These are phyloP conservation scores for Pichia sp. DNA, from an alignment of 1,139 yeast species.

Conservation along the genomic window DNA sequence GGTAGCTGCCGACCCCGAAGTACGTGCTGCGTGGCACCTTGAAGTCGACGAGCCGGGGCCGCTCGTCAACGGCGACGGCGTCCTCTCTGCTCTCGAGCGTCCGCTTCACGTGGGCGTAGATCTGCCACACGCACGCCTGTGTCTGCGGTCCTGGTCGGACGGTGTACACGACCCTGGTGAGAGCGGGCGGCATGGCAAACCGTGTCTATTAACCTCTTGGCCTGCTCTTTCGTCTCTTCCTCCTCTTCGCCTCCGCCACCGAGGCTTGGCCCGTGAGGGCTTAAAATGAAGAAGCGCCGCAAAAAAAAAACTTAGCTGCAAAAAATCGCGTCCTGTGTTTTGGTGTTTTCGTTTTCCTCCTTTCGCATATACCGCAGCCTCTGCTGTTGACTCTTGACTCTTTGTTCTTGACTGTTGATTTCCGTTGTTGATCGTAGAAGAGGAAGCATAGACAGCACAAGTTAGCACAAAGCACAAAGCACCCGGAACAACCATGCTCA, in stretches of 20 bases:
- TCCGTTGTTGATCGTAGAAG: not conserved
- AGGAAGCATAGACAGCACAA: not conserved
- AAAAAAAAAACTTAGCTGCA: not conserved
- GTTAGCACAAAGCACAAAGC: not conserved
- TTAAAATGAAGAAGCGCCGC: not conserved
- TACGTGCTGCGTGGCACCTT: slow-evolving; percentile 13
- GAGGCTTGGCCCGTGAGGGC: not conserved
- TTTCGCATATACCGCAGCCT: not conserved
- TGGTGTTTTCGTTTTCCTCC: not conserved
- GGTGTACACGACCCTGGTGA: not conserved
- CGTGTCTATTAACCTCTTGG: too few relatives aligned
- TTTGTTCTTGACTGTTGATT: not conserved
- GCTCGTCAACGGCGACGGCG: not conserved
- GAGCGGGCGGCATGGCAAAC: not conserved
- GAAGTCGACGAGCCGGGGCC: slow-evolving; percentile 11
- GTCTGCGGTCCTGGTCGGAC: not conserved
- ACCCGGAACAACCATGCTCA: not conserved
- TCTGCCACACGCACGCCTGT: slow-evolving; percentile 1
- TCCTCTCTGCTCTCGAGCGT: not conserved
- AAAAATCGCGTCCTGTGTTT: not conserved
- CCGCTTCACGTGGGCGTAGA: slow-evolving; percentile 2
- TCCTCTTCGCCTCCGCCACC: not conserved
- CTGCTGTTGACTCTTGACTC: not conserved
- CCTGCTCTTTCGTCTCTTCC: not conserved
- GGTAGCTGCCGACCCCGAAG: slow-evolving; percentile 10